Evolutionary conservation across 306 rosid genomes (phyloP), one percentile per base, ranked within the genome.

Genomic region (Medicago ruthenica): DNA sequence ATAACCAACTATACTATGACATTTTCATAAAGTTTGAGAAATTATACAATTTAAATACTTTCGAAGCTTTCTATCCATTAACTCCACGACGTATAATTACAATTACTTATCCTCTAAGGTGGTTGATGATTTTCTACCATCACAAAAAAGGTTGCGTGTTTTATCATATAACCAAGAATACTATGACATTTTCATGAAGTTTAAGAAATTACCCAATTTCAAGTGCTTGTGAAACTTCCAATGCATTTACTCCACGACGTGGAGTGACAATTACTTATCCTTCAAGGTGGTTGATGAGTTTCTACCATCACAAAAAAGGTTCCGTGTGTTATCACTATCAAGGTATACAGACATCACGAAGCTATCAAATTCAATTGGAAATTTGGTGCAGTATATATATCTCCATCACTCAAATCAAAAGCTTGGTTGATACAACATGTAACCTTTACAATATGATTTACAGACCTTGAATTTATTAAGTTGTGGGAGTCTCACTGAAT

Each of bases 381-480:
- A 13, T 45, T 45, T 45, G 6, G 51, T 45, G 51, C 51, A 51
- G 18, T 66, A 6, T 66, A 6, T 17, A 66, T 41, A 17, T 66
- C 10, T 66, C 71, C 8, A 5, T 0, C 27, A 40, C 37, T 20
- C 0, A 7, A 10, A 18, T 66, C 36, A 3, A 66, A 66, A 40
- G 54, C 3, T 41, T 66, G 37, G 54, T 54, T 5, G 54, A 40
- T 18, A 12, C 71, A 66, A 18, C 12, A 10, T 40, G 51, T 21
- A 20, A 41, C 3, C 71, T 66, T 20, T 66, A 66, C 71, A 18
- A n/a, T n/a, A 66, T n/a, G n/a, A n/a, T 66, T 41, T 66, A 54
- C 54, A 66, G 20, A 66, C 71, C 9, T 66, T 66, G 36, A 18
- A 5, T 17, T 53, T 85, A 14, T 45, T 4, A 1, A 0, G 0